Evolutionary conservation across 306 rosid species (phyloP), one percentile per base, ranked within the genome.

Genomic region (Quercus variabilis): DNA sequence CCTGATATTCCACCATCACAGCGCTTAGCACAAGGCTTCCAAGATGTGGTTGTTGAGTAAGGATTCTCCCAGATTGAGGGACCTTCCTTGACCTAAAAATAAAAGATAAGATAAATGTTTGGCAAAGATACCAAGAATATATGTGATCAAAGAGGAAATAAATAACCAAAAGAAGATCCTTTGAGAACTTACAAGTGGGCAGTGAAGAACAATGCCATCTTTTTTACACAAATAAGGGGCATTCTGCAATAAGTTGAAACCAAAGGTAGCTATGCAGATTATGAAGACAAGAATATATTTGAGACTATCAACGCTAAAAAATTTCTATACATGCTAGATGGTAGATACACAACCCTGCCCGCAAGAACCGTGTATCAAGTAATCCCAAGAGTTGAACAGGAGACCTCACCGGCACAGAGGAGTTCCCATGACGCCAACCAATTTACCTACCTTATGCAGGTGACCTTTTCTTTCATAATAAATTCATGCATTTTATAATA

Each of bases 21-120:
- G 14, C 95, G 98, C 89, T 96, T 97, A 2, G 98, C 99, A 75
- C 99, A 96, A 21, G 99, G 93, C 88, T 88, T 96, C 99, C 99
- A 96, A 65, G 98, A 96, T 69, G 91, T 91, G 10, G 99, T 96
- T 14, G 99, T 90, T 5, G 98, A 96, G 78, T 75, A 88, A 30
- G 99, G 99, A 88, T 96, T 96, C 85, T 96, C 97, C 99, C 99
- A 96, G 23, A 96, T 95, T 26, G 99, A 96, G 28, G 92, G 85
- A 12, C 89, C 76, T 86, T 96, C 99, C 88, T 96, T 96, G 8
- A 93, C 99, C 99, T 96, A 74, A 23, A 75, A 55, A 77, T 3
- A 51, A 20, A 73, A 55, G 60, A 76, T 63, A 41, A 62, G 3
- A 28, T 13, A n/a, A 21, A 76, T 54, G 20, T 56, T 56, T 56